Evolutionary conservation across 768 basidiomycete species (phyloP).

Genomic region (Boletus patriciae): DNA sequence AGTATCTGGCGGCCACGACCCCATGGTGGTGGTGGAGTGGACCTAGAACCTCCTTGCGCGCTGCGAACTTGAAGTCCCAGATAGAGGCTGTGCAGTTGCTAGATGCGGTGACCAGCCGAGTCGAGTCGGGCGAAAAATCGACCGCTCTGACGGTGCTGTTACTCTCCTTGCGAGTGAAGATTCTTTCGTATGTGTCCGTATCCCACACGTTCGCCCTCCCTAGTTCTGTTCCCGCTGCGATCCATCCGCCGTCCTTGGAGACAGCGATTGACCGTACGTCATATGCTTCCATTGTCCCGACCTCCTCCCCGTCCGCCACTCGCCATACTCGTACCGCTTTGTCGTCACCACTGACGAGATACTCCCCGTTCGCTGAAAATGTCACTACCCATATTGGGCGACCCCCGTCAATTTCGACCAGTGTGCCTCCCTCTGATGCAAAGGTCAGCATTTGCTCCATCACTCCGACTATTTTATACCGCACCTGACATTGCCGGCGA

Average conservation of each 20-base stretch:
- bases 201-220: background rate
- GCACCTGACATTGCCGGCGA: too few species aligned
- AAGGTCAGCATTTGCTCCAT: too few species aligned
- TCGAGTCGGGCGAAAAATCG: background rate
- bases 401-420: background rate
- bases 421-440: background rate
- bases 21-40: background rate
- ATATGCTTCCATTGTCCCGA: background rate
- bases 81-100: background rate
- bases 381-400: background rate
- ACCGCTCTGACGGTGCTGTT: background rate
- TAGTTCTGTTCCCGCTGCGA: background rate
- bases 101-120: background rate
- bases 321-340: background rate
- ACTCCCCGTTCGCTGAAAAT: background rate
- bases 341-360: background rate
- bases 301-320: background rate
- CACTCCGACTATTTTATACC: too few species aligned
- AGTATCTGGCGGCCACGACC: background rate
- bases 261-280: background rate
- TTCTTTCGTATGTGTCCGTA: background rate
- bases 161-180: background rate
- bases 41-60: background rate
- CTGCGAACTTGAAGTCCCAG: background rate
- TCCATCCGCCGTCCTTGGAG: background rate